phyloP scores from a whole-genome alignment of 2,329 filamentous ascomycete species.

The Pseudogymnoascus sp. region DNA sequence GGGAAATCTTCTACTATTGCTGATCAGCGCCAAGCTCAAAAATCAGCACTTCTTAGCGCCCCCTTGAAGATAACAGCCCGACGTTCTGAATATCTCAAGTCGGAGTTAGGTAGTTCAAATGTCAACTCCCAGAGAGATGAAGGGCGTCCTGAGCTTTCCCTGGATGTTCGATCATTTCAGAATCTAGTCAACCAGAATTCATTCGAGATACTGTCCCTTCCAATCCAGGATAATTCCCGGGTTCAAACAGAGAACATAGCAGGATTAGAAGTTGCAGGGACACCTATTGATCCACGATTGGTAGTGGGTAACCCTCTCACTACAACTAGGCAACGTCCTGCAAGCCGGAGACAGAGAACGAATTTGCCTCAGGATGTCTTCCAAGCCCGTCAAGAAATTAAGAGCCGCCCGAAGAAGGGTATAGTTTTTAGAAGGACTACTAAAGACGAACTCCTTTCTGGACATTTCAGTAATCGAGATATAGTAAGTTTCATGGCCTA shows the following conservation, averaged over 20 bases:
- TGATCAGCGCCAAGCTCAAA: not conserved
- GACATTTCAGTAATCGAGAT: slow-evolving; percentile 15
- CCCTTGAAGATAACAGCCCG: not conserved
- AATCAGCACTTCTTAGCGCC: not conserved
- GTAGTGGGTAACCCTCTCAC: too few species aligned
- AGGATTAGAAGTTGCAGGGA: not conserved
- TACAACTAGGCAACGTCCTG: not conserved
- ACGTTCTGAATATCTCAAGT: not conserved
- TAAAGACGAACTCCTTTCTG: not conserved
- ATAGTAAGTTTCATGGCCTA: slow-evolving; percentile 11
- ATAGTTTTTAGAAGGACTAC: not conserved
- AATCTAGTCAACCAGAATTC: not conserved
- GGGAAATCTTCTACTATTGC: not conserved
- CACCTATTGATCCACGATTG: not conserved
- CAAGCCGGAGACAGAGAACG: not conserved
- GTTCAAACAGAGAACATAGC: not conserved
- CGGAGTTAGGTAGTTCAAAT: not conserved
- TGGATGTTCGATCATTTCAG: not conserved
- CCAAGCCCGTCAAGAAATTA: not conserved
- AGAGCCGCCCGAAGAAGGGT: not conserved
- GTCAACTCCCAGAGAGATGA: not conserved
- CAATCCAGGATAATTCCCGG: not conserved
- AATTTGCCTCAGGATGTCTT: not conserved
- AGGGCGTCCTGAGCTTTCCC: not conserved
- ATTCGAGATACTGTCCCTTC: too few species aligned